Evolutionary conservation across 352 stramenopile genomes (phyloP), one percentile per base, ranked within the genome.

Genomic region (Pythium insidiosum): DNA sequence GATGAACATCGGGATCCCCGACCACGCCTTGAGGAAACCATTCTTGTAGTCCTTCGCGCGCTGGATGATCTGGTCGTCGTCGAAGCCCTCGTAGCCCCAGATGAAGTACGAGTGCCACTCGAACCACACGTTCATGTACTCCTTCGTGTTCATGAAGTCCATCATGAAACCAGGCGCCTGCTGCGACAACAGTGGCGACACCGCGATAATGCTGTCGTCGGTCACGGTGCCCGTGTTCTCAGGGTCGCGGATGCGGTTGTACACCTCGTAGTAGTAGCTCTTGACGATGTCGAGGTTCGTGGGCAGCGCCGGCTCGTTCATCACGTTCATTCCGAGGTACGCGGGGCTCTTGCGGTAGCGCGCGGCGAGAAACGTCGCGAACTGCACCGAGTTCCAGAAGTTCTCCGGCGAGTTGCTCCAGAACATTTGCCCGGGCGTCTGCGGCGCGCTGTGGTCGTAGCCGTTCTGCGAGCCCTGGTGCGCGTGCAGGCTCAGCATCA

Each of bases 61-160:
- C 1, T 43, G 26, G 1, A 76, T 36, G 2, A 75, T 22, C n/a
- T 55, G 25, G 7, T 36, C 31, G 5, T 31, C 13, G 22, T 33
- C 33, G 12, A 20, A 43, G 18, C 31, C 36, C 6, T 51, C 53
- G 18, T 63, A 68, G 0, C 56, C 67, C 50, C 53, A 67, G 20
- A 68, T 59, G 41, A 78, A 77, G 42, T 77, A 80, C 22, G 59
- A 34, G 35, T 78, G 70, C 16, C 65, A 54, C 16, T 76, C 65
- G 39, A 66, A 52, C 66, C 71, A 84, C 2, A 79, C 60, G 23
- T 78, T 77, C 19, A 29, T 49, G 47, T 63, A 75, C 10, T 61
- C 37, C 9, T 38, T 30, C 1, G 47, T 47, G 1, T 30, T 29
- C 33, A 62, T 61, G 38, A 76, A 71, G 46, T 68, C 47, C 4